Evolutionary conservation across 2,329 filamentous ascomycete species (phyloP), one percentile per base, ranked within the genome.

Genomic region (Massarina eburnea): DNA sequence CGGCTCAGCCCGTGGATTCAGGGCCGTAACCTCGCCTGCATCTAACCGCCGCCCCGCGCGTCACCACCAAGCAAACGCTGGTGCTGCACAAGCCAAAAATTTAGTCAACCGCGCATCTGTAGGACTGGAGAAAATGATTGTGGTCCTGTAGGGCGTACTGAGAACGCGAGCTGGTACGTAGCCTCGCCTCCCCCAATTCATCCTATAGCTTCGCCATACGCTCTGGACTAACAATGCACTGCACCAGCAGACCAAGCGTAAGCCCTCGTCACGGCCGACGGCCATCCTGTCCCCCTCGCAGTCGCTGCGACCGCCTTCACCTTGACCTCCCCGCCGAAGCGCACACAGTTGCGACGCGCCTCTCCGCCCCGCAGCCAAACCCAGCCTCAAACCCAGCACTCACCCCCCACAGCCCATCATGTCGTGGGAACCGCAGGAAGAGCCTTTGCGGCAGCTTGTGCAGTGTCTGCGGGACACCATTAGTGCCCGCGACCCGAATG

Each of bases 371-470:
- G 43, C 50, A 49, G 41, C 48, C 35, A 43, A 54, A 26, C 27
- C 46, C 46, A 24, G 51, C 35, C 43, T 49, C 35, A 43, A 54
- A 26, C 27, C 46, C 46, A 24, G 51, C 35, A 22, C 36, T 42
- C 27, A 39, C 48, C n/a, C 37, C 47, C 19, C 39, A 34, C 12
- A 18, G 47, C 48, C 45, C 51, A 56, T 41, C 48, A 96, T 96
- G 91, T 83, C 86, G 73, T 99, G 94, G 94, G 89, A 95, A 77
- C 94, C 94, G 52, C 80, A 88, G 65, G 83, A 86, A 64, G 89
- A 91, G 79, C 90, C 87, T 71, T 79, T 99, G 78, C 82, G 81
- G 79, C 91, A 96, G 80, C 83, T 99, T 57, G 87, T 90, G 58
- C 82, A 85, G 66, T 96, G 85, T 73, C 82, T 99, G 66, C 89